These are phyloP conservation scores for Cytospora paraplurivora DNA, from an alignment of 2,329 filamentous ascomycete species.

Conservation along the genomic window DNA sequence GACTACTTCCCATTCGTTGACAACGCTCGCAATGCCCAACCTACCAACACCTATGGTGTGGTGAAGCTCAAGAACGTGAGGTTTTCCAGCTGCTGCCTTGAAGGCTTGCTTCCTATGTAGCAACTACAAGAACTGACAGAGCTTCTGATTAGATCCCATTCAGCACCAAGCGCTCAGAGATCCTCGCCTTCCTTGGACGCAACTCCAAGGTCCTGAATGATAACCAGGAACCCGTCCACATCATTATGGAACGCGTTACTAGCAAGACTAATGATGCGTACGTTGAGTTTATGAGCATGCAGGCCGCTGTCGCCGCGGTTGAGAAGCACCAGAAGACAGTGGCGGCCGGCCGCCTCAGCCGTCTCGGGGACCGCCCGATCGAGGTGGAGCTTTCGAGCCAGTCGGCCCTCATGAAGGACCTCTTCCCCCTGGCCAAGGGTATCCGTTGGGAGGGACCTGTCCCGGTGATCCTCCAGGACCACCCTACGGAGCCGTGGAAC, in stretches of 20 bases:
- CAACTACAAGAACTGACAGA: not conserved
- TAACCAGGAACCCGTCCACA: slow-evolving; percentile 58
- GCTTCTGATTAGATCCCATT: slow-evolving; percentile 55
- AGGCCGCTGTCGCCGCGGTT: slow-evolving; percentile 57
- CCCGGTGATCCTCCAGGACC: slow-evolving; percentile 45
- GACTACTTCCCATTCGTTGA: slow-evolving; percentile 52
- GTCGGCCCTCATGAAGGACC: slow-evolving; percentile 58
- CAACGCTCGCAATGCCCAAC: slow-evolving; percentile 36
- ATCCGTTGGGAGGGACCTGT: slow-evolving; percentile 55
- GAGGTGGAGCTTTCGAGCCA: slow-evolving; percentile 60
- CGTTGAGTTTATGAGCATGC: slow-evolving; percentile 56
- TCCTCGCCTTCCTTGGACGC: slow-evolving; percentile 61
- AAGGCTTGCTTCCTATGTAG: too few species aligned
- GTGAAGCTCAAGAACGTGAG: slow-evolving; percentile 55
- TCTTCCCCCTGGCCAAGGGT: slow-evolving; percentile 61
- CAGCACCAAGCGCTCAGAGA: slow-evolving; percentile 52
- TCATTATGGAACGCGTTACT: slow-evolving; percentile 65
- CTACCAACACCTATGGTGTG: slow-evolving; percentile 44
- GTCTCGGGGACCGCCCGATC: slow-evolving; percentile 60
- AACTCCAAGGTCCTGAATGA: slow-evolving; percentile 59
- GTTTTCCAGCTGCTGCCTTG: slow-evolving; percentile 18
- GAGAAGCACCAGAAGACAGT: slow-evolving; percentile 48
- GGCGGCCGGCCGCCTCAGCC: slow-evolving; percentile 45
- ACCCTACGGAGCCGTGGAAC: slow-evolving; percentile 47
- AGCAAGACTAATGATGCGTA: slow-evolving; percentile 65